Base-by-base conservation (phyloP, 805 yeast genomes). In the Zygoascus ofunaensis region DNA sequence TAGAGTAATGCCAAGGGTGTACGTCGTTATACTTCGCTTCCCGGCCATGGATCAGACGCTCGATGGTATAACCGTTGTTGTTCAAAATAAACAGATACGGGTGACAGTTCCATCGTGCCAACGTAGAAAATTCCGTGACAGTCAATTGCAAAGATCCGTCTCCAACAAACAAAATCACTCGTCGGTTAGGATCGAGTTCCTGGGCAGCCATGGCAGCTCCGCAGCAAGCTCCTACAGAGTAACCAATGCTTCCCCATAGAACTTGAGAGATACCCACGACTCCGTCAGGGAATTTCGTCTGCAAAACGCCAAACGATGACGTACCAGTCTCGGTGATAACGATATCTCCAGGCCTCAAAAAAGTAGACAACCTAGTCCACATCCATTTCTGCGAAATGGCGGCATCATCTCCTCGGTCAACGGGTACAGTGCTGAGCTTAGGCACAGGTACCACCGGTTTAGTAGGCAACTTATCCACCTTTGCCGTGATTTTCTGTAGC, bases 111-210 rank as follows among this genome's bases (percentile, higher is more conserved):
- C 76, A 70, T 43, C 72, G 66, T 35, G 76, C 57, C 73, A 76
- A 74, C 21, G 82, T 73, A 4, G 81, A 72, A 43, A 79, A 63
- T 56, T 79, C 85, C 53, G 78, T 82, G 26, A 74, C 80, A 0
- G 85, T 77, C 55, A 79, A 66, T 59, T 79, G 84, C 38, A 80
- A 69, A 10, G 84, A 79, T 42, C 84, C 85, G 55, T 79, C 85
- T 51, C 85, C 85, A 35, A 79, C 74, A 52, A 79, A 75, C 33
- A 79, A 61, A 18, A 79, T 63, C 20, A 77, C 81, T 55, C 84
- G 63, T 44, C 68, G 68, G 20, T 61, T 54, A 8, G 66, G 68
- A 39, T 60, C 66, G 34, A 63, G 53, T 53, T 79, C 84, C 44
- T 66, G 65, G 10, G 72, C 71, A 1, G 82, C 83, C 60, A 77